Evolutionary conservation across 108 stramenopile species (phyloP), one percentile per base, ranked within the genome.

Genomic region (Fistulifera solaris): DNA sequence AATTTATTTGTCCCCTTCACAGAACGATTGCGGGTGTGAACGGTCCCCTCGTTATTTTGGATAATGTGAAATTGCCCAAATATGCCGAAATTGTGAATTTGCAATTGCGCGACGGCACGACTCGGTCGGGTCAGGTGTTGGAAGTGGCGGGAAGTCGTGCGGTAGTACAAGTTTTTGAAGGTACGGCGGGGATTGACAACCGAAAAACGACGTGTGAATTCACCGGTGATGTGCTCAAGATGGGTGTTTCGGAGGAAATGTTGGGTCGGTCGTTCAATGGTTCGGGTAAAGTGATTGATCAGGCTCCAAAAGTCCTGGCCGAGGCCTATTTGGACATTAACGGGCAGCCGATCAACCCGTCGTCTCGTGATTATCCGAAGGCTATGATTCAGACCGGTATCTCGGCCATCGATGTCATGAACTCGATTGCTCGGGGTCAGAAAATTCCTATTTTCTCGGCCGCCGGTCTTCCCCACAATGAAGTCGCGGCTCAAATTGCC

Each of bases 351-450:
- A 98, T 98, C 80, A 98, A 99, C 92, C 98, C 98, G 31, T 94
- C 85, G 48, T 93, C 94, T 54, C 90, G 98, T 65, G 97, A 96
- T 72, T 97, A 99, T 78, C 98, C 98, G 60, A 97, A 96, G 81
- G 95, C 96, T 58, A 99, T 99, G 98, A 99, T 99, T 68, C 96
- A 99, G 66, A 99, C 98, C 17, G 97, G 97, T 71, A 99, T 99
- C 56, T 96, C 95, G 13, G 98, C 99, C 62, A 98, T 99, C 71
- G 99, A 99, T 79, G 96, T 96, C 49, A 99, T 99, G 99, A 99
- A 98, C 93, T 92, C 90, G 60, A 83, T 99, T 52, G 97, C 97
- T 15, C 95, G 99, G 61, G 98, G 98, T 51, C 98, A 99, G 78
- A 99, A 99, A 71, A 99, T 99, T 72, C 99, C 99, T 44, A 96